A percentile compares a stretch with the other conserved stretches of the same genome.
phyloP scores from a whole-genome alignment of 2,329 filamentous ascomycete species.

The Aspergillus sergii region DNA sequence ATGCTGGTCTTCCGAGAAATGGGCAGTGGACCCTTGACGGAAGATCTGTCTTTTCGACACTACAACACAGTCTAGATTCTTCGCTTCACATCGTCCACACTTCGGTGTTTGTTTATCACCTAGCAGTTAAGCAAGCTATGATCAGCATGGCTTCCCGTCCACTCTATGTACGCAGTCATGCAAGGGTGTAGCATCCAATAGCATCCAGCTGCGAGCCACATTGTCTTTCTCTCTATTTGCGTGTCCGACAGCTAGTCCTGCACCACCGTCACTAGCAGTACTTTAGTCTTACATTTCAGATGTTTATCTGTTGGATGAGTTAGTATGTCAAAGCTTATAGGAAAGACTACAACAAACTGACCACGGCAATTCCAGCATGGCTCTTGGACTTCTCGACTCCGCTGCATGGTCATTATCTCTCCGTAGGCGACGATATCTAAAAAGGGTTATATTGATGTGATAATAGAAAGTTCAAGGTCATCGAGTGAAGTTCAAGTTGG shows the following conservation, averaged over 20 bases:
- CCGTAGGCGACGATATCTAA: neutral
- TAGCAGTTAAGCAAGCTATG: neutral
- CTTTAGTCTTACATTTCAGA: neutral
- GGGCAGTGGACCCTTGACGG: conserved; percentile 22
- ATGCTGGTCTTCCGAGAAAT: conserved; percentile 17
- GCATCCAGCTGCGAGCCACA: neutral
- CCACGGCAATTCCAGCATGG: conserved; percentile 3
- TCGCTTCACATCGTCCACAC: conserved; percentile 20
- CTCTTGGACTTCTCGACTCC: neutral
- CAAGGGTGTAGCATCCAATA: neutral
- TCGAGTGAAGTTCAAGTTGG: neutral
- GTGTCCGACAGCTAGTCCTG: neutral
- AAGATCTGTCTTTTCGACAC: conserved; percentile 18
- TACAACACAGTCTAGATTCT: conserved; percentile 15
- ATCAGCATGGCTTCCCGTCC: neutral
- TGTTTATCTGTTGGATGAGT: neutral
- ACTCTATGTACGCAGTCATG: neutral
- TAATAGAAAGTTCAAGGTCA: neutral
- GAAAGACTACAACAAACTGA: neutral
- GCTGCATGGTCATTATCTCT: neutral
- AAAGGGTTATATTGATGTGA: neutral
- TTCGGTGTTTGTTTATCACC: conserved; percentile 20
- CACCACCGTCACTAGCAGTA: neutral
- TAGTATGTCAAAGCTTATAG: neutral
- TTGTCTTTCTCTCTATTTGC: neutral